Base-by-base conservation (phyloP, 169 alveolate genomes). In the Perkinsus chesapeaki region DNA sequence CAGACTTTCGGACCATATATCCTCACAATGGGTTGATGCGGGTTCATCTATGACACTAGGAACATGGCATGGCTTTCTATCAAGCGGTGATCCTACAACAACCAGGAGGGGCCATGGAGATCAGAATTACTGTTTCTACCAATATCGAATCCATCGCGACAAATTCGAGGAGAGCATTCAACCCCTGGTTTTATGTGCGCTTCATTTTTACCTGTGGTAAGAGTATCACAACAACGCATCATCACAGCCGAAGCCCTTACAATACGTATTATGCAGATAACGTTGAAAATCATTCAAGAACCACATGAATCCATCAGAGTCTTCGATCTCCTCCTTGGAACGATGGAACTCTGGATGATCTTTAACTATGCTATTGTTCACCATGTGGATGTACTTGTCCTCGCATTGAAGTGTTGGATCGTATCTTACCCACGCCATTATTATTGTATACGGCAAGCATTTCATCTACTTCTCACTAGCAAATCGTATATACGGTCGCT, bases 291-390 rank as follows among this genome's bases (percentile, higher is more conserved):
- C 96, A 20, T 94, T 96, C 48, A 91, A 91, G 92, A 94, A 95
- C 98, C 98, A 97, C 98, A 97, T 97, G 82, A 96, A 96, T 0
- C 97, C 98, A 91, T 96, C 95, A 90, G 95, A 60, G 82, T 91
- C 92, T 93, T 91, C 39, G 5, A 91, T 27, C 72, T 39, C 48
- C 36, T 39, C 47, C 3, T 34, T 60, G 23, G 82, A 60, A 12
- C 3, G 82, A 16, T 60, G 82, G 31, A 60, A 60, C 82, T 94
- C 92, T 31, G 94, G 96, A 60, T 96, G 95, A 91, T 96, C 90
- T 73, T 94, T 95, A 92, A 94, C 95, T 91, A 95, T 95, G 31
- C 96, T 93, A 94, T 96, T 96, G 73, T 97, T 97, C 20, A 98
- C 96, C 91, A 97, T 94, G 93, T 97, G 98, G 91, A 94, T 93